Base-by-base conservation (phyloP, 306 rosid species). In the Fagus sylvatica region DNA sequence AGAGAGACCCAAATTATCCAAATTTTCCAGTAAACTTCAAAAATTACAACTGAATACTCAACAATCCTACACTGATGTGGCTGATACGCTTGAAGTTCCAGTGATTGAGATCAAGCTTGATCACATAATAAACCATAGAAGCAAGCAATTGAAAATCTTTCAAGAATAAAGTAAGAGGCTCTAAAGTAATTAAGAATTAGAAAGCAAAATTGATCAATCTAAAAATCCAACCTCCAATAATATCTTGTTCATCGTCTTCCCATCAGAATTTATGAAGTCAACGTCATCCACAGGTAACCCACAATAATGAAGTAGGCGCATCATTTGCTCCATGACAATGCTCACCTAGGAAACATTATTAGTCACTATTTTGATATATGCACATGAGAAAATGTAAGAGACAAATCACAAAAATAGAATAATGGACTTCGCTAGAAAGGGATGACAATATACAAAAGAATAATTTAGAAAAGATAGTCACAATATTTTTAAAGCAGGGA, bases 311-410 rank as follows among this genome's bases (percentile, higher is more conserved):
- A 95, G 97, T 79, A 95, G 83, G 71, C 93, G 89, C 80, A 92
- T 75, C 97, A 95, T 95, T 87, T 95, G 98, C 64, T 95, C 98
- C 98, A 95, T 95, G 19, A 92, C 98, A 80, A 95, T 88, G 97
- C 98, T 89, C 62, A 95, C 98, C 98, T 95, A 85, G 61, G 75
- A 74, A 80, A 75, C 30, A 78, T 54, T 79, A 61, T 80, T 76
- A 78, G 74, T 43, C 12, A 37, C 65, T 48, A 66, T 68, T 41
- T 68, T 46, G 49, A 53, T 12, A 53, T 33, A 34, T 34, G 55
- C 37, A 62, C 36, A 19, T 40, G 11, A 46, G n/a, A 82, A 73
- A 55, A n/a, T 43, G 19, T 42, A 40, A 37, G 64, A 76, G 42
- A 67, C 3, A 57, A 3, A 36, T 40, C 6, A 13, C 19, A 28